Percentiles rank a stretch among this genome's conserved stretches.
phyloP scores from a whole-genome alignment of 108 stramenopile genomes.

The Fragilariopsis cylindrus region DNA sequence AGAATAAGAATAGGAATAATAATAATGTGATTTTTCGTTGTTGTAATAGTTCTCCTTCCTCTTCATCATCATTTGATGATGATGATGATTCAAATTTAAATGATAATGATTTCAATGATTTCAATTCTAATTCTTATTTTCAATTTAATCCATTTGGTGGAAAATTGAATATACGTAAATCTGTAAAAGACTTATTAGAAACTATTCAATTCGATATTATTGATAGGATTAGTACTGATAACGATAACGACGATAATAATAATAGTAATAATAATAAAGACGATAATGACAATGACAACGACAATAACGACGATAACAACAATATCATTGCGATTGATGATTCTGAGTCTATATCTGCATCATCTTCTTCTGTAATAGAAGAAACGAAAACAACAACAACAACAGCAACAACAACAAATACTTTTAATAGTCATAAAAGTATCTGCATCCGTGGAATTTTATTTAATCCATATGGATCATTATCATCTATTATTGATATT shows the following conservation, averaged over 20 bases:
- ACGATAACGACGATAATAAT: neutral
- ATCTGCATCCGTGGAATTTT: constrained; percentile 9
- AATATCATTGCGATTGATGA: neutral
- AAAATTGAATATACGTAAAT: neutral
- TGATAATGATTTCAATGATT: neutral
- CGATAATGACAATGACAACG: neutral
- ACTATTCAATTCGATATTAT: neutral
- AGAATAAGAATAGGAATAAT: neutral
- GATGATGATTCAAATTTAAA: neutral
- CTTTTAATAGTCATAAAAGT: no score
- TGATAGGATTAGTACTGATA: neutral
- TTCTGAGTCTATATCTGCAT: no score
- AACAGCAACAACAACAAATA: no score
- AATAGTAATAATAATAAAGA: neutral
- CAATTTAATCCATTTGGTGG: neutral
- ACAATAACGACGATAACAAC: neutral
- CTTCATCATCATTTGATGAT: no score
- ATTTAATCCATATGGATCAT: constrained; percentile 14
- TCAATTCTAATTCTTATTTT: neutral
- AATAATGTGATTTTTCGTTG: neutral
- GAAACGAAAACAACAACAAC: no score
- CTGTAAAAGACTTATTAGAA: neutral
- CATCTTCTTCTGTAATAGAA: no score
- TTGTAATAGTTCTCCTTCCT: no score
- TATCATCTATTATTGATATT: neutral